Base-by-base conservation (phyloP, 345 rosid species). In the Brassica juncea region DNA sequence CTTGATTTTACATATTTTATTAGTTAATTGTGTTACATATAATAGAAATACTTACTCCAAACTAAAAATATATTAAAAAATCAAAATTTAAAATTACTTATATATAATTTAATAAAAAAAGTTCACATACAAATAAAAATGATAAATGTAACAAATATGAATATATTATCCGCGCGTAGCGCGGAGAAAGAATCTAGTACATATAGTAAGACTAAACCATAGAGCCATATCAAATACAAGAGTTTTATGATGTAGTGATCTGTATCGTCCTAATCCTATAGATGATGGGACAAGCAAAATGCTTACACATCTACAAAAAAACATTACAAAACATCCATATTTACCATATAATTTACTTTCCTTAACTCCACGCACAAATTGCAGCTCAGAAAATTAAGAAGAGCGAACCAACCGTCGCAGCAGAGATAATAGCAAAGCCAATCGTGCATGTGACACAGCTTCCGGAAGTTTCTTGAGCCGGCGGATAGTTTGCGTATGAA, bases 341-440 rank as follows among this genome's bases (percentile, higher is more conserved):
- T 49, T 5, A 32, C 28, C 64, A 42, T 31, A 68, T 14, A 11
- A 47, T 12, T 30, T 8, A 42, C 30, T 49, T 66, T 66, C 0
- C 8, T 44, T 12, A 44, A 44, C 8, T 0, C 10, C 70, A 68
- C 34, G 28, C 54, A 9, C 67, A 47, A 12, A 44, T 58, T 25
- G 42, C 52, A 82, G 15, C 81, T 86, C 70, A 86, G 39, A 77
- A 55, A 69, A 49, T 49, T 0, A 35, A 70, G 63, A 87, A 85
- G 61, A 84, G 25, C 70, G 64, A 87, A 64, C 81, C 86, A n/a
- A 62, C 81, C 2, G 59, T 62, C 16, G 77, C 78, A 35, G 75
- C 81, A 27, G 19, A 72, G 8, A 49, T 12, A 6, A 61, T 74
- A 11, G 35, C 79, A 4, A 74, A 39, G 3, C 75, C 68, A 27